Evolutionary conservation across 1,284 basidiomycete species (phyloP).

Genomic region (Sporisorium scitamineum): DNA sequence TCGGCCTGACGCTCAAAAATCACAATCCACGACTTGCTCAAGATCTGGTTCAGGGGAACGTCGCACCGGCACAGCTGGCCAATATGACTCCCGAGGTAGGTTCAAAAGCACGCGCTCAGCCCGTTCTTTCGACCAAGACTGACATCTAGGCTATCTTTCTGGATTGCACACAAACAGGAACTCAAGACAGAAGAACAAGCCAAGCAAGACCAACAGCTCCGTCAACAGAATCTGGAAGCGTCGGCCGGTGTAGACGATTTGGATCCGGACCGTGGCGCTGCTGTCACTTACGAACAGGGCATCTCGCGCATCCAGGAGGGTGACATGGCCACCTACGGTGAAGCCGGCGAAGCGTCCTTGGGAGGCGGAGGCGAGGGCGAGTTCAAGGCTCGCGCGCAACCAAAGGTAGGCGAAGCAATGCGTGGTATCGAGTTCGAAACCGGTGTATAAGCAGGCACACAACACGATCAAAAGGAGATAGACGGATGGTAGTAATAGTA

Average conservation of each 20-base stretch:
- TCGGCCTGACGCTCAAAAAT: constrained; percentile 46
- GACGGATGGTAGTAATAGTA: constrained; percentile 17
- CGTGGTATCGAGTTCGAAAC: constrained; percentile 52
- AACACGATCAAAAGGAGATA: not conserved
- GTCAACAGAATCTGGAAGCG: constrained; percentile 36
- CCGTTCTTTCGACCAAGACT: not conserved
- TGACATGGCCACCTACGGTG: constrained; percentile 39
- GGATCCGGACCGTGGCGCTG: constrained; percentile 21
- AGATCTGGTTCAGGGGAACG: constrained; percentile 15
- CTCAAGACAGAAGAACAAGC: constrained; percentile 45
- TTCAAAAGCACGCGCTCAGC: not conserved
- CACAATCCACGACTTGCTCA: constrained; percentile 41
- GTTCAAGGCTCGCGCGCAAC: constrained; percentile 49
- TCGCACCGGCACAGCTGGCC: constrained; percentile 23
- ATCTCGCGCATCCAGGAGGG: constrained; percentile 33
- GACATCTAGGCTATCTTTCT: not conserved
- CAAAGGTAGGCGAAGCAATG: constrained; percentile 52
- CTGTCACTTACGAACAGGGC: constrained; percentile 23
- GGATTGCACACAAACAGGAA: constrained; percentile 10
- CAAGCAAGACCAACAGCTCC: constrained; percentile 25
- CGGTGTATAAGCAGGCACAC: constrained; percentile 8
- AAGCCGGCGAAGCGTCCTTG: constrained; percentile 29
- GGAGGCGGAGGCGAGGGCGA: constrained; percentile 44
- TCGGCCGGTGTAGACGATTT: constrained; percentile 43
- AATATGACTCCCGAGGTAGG: constrained; percentile 39